Conservation (phyloP, 176 grass and related monocot genomes). For the Zea mays region Zm-B73-REFERENCE-NAM-5.0 NC_050105.1:132845001-132845500, state of each 20-base stretch:
- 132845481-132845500: too few relatives aligned
- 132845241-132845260: conserved; percentile 51
- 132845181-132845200: too few relatives aligned
- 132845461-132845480: too few relatives aligned
- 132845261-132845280: conserved; percentile 35
- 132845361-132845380: too few relatives aligned
- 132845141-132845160: not conserved
- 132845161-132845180: too few relatives aligned
- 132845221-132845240: conserved; percentile 77
- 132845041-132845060: conserved; percentile 72
- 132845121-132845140: too few relatives aligned
- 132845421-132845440: too few relatives aligned
- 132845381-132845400: too few relatives aligned
- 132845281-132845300: not conserved
- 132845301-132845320: not conserved
- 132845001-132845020: not conserved
- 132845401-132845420: too few relatives aligned
- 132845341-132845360: too few relatives aligned
- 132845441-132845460: too few relatives aligned
- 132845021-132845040: conserved; percentile 42
- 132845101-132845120: conserved; percentile 43
- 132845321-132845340: too few relatives aligned
- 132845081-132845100: conserved; percentile 62
- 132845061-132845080: conserved; percentile 67
- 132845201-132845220: conserved; percentile 32